Evolutionary conservation across 768 basidiomycete genomes (phyloP), one percentile per base, ranked within the genome.

Genomic region (Candolleomyces aberdarensis): DNA sequence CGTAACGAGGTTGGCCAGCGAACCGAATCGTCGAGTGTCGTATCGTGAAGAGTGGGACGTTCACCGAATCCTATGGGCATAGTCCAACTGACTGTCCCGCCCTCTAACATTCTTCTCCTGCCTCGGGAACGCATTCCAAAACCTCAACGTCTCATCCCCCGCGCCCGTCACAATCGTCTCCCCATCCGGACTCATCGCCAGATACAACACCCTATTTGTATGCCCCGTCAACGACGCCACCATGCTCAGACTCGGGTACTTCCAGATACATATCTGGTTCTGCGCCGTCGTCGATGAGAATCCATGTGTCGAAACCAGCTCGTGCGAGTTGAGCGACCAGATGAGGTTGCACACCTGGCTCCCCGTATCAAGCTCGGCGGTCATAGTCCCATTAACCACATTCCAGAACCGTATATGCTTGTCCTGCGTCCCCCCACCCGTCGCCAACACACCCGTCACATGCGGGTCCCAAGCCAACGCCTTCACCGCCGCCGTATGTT

Each of bases 361-460:
- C 4, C 97, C 97, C 0, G 97, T 98, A 73, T 98, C 96, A 52
- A 95, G 80, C 70, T 94, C 89, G 62, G 83, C 87, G 61, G 97
- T 78, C 85, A 96, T 84, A 22, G 82, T 84, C 32, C 96, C 97
- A 57, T 86, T 93, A 40, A 84, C 77, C 7, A 91, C 92, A 71
- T 99, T 98, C 96, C 97, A 99, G 70, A 97, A 98, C 61, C 96
- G 80, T 49, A 99, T 95, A 70, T 95, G 96, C 74, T 96, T 96
- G 72, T 98, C 97, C 66, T 97, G 95, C n/a, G 96, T 99, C 8
- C 96, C 97, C 10, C 96, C 96, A 5, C 97, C 97, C 7, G 92
- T 94, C 0, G 96, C 97, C 39, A 98, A 76, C 2, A 98, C 83
- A 1, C 95, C 94, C 11, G 88, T 79, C 49, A 96, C 82, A 74